Evolutionary conservation across 2,329 filamentous ascomycete genomes (phyloP).

Genomic region (Apiospora arundinis): DNA sequence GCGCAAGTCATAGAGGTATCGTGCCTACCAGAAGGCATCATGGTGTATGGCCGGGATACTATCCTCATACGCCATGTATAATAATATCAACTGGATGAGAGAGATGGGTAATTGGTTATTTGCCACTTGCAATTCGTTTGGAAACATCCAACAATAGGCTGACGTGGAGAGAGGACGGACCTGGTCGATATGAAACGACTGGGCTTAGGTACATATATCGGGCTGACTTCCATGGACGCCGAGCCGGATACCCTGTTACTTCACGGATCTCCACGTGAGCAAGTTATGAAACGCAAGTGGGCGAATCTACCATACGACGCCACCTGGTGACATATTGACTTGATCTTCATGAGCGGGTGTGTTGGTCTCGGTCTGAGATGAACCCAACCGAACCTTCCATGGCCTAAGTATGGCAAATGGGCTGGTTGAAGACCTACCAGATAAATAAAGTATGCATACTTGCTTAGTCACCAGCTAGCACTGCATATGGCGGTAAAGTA

Average conservation of each 20-base stretch:
- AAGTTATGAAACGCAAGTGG: not conserved
- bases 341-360: not conserved
- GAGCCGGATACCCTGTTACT: not conserved
- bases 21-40: no score
- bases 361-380: not conserved
- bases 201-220: slow-evolving; percentile 10
- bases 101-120: no score
- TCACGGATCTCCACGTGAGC: slow-evolving; percentile 1
- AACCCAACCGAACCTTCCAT: no score
- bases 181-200: not conserved
- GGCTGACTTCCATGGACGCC: not conserved
- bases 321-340: not conserved
- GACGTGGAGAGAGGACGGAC: not conserved
- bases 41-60: no score
- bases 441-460: not conserved
- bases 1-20: not conserved
- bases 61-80: not conserved
- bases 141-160: not conserved
- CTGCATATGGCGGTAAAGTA: not conserved
- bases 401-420: no score
- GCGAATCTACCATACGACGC: not conserved
- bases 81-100: not conserved
- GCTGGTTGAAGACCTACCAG: no score
- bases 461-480: not conserved
- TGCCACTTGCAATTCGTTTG: not conserved